Evolutionary conservation across 352 stramenopile genomes (phyloP).

Genomic region (Halophytophthora polymorphica): DNA sequence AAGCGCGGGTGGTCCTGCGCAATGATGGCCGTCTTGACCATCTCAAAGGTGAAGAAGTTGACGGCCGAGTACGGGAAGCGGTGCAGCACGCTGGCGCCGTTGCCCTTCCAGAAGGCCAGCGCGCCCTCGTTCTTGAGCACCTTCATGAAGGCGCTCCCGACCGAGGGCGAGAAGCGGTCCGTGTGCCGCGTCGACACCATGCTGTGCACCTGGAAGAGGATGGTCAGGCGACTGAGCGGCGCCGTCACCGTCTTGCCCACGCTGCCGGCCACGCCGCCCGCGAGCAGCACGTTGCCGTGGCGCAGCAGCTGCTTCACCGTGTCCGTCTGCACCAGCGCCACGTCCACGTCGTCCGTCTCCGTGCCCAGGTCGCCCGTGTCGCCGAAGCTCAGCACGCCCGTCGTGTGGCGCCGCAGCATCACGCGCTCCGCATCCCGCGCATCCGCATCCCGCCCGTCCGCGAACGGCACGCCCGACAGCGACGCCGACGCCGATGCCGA

Average conservation of each 20-base stretch:
- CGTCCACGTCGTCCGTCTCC: slow-evolving; percentile 79
- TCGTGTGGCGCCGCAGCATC: slow-evolving; percentile 71
- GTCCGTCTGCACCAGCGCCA: slow-evolving; percentile 68
- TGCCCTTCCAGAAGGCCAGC: slow-evolving; percentile 94
- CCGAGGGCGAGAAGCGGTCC: slow-evolving; percentile 73
- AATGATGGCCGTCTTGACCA: slow-evolving; percentile 79
- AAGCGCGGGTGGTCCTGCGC: slow-evolving; percentile 62
- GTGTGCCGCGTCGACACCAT: slow-evolving; percentile 91
- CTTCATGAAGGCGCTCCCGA: slow-evolving; percentile 82
- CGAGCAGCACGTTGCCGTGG: slow-evolving; percentile 77
- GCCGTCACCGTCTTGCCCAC: slow-evolving; percentile 95
- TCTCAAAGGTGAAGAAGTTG: slow-evolving; percentile 97
- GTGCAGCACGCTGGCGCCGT: slow-evolving; percentile 94
- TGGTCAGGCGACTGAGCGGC: slow-evolving; percentile 93
- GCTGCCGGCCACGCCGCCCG: slow-evolving; percentile 92
- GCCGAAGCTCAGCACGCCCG: slow-evolving; percentile 76
- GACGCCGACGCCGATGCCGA: not conserved
- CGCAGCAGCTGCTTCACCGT: slow-evolving; percentile 68
- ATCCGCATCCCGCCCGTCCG: slow-evolving; percentile 15
- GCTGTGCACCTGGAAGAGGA: slow-evolving; percentile 96
- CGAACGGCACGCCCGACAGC: slow-evolving; percentile 10
- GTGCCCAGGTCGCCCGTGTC: slow-evolving; percentile 73
- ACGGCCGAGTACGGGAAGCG: slow-evolving; percentile 96
- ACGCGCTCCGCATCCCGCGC: slow-evolving; percentile 34
- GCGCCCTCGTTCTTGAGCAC: slow-evolving; percentile 92